Evolutionary conservation across 2,329 filamentous ascomycete species (phyloP), one percentile per base, ranked within the genome.

Genomic region (Leptographium lundbergii): DNA sequence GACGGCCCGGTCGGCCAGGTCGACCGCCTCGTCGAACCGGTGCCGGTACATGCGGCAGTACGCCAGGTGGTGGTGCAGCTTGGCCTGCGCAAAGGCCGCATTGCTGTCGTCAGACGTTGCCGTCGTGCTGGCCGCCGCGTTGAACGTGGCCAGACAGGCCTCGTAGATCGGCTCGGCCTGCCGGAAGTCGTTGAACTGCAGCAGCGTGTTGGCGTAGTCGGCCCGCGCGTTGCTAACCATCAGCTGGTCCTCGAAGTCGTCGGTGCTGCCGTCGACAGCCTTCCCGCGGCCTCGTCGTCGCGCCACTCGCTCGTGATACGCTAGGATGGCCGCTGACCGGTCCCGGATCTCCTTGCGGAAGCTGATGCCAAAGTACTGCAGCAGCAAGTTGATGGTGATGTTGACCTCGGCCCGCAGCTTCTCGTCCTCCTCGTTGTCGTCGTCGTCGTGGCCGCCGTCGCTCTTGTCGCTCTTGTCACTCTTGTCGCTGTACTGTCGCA

Each of bases 201-300:
- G 51, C 29, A 63, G 54, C 3, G 62, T 62, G 58, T 63, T 63
- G 57, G 62, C 62, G n/a, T 63, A 63, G 52, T 63, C 62, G 10
- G 62, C 62, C 10, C 56, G 56, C 5, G 61, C 62, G n/a, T 62
- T 57, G 52, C 54, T 59, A 19, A 62, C 19, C 6, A 59, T 54
- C 10, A 63, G 47, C 45, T 36, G 32, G 29, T 61, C 59, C 19
- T 60, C 59, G 3, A 22, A 3, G 22, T n/a, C 17, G 17, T 14
- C 45, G 24, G n/a, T n/a, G 7, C 51, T 55, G 27, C 24, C 54
- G 5, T 6, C 39, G 19, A 6, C 53, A 6, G 1, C 3, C 4
- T n/a, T 45, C 3, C 13, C 7, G 2, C 42, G 4, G 6, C 42
- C 32, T 34, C 32, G 32, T 9, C 32, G 32, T 34, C 32, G 32